A percentile compares a stretch with the other conserved stretches of the same genome.
These are phyloP conservation scores for Acer saccharum DNA, from an alignment of 345 rosid species.

Conservation along the genomic window DNA sequence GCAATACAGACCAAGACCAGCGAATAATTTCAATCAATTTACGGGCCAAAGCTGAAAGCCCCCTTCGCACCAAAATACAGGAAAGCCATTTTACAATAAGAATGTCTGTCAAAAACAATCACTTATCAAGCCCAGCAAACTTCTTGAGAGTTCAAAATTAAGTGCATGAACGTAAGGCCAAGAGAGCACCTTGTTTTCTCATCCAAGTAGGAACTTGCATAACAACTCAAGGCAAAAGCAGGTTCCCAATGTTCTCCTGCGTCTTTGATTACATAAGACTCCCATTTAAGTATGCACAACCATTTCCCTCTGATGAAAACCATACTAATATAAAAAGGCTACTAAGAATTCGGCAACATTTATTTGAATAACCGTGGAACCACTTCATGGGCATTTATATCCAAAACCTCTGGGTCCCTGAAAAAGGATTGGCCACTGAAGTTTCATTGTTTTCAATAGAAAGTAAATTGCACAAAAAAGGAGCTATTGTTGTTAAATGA, in stretches of 20 bases:
- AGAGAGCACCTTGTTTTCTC: slow-evolving; percentile 20
- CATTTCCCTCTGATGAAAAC: slow-evolving; percentile 11
- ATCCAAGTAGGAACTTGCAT: slow-evolving; percentile 17
- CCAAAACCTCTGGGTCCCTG: slow-evolving; percentile 90
- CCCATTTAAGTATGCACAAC: background rate
- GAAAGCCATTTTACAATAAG: slow-evolving; percentile 19
- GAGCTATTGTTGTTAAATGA: background rate
- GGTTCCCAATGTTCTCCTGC: background rate
- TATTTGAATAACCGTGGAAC: slow-evolving; percentile 85
- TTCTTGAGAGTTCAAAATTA: slow-evolving; percentile 10
- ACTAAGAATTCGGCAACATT: slow-evolving; percentile 40
- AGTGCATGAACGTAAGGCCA: slow-evolving; percentile 14
- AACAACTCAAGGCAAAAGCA: slow-evolving; percentile 12
- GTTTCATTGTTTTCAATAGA: slow-evolving; percentile 1
- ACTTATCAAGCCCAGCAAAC: slow-evolving; percentile 9
- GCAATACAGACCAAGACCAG: background rate
- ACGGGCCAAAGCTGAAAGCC: background rate
- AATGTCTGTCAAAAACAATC: slow-evolving; percentile 11
- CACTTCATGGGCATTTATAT: slow-evolving; percentile 74
- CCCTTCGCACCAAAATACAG: slow-evolving; percentile 12
- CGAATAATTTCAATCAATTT: background rate
- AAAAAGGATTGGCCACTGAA: slow-evolving; percentile 2
- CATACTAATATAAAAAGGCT: background rate
- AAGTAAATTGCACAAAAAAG: background rate
- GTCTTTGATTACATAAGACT: slow-evolving; percentile 3